Base-by-base conservation (phyloP, 768 basidiomycete species). In the Bullera alba region DNA sequence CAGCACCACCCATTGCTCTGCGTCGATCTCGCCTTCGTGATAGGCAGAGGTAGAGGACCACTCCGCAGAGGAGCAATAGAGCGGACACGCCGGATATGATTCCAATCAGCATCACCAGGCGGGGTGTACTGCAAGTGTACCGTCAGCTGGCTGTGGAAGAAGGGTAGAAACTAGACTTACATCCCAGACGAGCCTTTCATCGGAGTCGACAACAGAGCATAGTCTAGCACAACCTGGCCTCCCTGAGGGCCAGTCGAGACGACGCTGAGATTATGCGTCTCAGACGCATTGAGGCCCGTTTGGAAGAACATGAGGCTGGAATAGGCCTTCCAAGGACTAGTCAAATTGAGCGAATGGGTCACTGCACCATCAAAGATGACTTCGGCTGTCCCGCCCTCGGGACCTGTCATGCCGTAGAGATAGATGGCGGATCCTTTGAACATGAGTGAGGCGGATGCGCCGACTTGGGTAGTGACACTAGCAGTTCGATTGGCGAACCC, bases 321-420 rank as follows among this genome's bases (percentile, higher is more conserved):
- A 39, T 53, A 58, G n/a, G 51, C 38, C 17, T 23, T 41, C 61
- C 61, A 63, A 2, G 60, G 56, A 17, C 39, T 51, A 2, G 44
- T 52, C n/a, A 59, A 41, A 30, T 63, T 60, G 12, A 61, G 36
- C 2, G 41, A 36, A 5, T 50, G 32, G 14, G 42, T 43, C 0
- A 51, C 21, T 27, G 47, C 23, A 1, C 60, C 65, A 48, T 68
- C 61, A 5, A 68, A 34, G 7, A 32, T 35, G 3, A 68, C 29
- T 10, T 54, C 37, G 0, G 56, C 65, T 7, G 21, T 28, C 2
- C 63, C 63, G 35, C 58, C 56, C 5, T 57, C 53, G 1, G 65
- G 61, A 15, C 59, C 61, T 8, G 58, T 48, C 30, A 52, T 48
- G 14, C 65, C 65, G 38, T 58, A 67, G n/a, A 67, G 48, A 35